A percentile compares a stretch with the other conserved stretches of the same genome.
Evolutionary conservation across 441 rosid species (phyloP).

Genomic region (Adansonia grandidieri): DNA sequence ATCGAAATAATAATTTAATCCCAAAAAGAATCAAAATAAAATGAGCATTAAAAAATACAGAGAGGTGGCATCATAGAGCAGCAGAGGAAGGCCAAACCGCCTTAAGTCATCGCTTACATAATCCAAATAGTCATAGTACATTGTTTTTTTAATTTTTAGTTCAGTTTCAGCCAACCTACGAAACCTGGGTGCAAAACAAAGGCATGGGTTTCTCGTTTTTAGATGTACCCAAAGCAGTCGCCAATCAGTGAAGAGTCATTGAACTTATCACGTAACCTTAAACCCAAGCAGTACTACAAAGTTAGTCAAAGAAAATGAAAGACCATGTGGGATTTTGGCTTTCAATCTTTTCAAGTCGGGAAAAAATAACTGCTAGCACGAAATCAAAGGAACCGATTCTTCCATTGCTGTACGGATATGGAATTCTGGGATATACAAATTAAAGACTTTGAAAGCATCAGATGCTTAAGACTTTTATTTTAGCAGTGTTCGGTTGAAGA

Average conservation of each 20-base stretch:
- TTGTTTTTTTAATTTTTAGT: neutral
- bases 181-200: neutral
- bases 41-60: neutral
- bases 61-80: neutral
- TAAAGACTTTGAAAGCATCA: slow-evolving; percentile 2
- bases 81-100: neutral
- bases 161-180: neutral
- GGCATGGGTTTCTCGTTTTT: slow-evolving; percentile 10
- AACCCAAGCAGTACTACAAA: neutral
- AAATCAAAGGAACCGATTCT: neutral
- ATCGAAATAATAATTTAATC: neutral
- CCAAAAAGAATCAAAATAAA: neutral
- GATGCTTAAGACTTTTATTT: neutral
- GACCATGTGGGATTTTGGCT: slow-evolving; percentile 7
- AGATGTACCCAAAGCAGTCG: neutral
- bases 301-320: slow-evolving; percentile 11
- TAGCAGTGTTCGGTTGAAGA: slow-evolving; percentile 1
- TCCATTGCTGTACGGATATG: neutral
- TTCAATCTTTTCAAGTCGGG: neutral
- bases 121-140: neutral
- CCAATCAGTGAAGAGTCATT: slow-evolving; percentile 12
- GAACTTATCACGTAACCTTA: slow-evolving; percentile 2
- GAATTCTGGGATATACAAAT: neutral
- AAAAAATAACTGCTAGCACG: too few species aligned
- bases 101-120: slow-evolving; percentile 16